Conservation (phyloP, 148 eudicot species). For the Fagopyrum tataricum region DNA sequence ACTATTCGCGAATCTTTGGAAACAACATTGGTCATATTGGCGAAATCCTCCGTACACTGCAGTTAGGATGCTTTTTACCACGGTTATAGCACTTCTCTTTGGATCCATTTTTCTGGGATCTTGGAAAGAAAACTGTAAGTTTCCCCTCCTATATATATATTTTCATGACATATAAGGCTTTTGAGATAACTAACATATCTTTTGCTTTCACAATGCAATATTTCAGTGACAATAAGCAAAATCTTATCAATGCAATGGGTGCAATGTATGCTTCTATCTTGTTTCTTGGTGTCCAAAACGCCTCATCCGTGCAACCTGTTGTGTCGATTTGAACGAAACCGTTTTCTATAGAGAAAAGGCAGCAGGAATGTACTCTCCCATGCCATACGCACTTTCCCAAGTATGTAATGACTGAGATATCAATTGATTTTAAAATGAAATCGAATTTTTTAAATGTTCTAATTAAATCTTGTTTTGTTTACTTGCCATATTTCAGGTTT, state of each 20-base stretch:
- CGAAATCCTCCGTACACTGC: slow-evolving; percentile 5
- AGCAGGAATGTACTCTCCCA: slow-evolving; percentile 14
- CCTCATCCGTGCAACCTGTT: slow-evolving; percentile 11
- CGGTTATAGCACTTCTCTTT: not conserved
- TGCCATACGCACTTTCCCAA: slow-evolving; percentile 13
- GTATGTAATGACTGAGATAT: not conserved
- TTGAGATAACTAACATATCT: not conserved
- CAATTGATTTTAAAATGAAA: not conserved
- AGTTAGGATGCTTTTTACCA: slow-evolving; percentile 2
- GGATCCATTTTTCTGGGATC: slow-evolving; percentile 15
- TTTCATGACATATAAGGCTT: not conserved
- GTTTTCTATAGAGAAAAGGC: slow-evolving; percentile 19
- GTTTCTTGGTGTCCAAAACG: slow-evolving; percentile 16
- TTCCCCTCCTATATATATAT: not conserved
- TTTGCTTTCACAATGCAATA: not conserved
- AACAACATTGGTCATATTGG: slow-evolving; percentile 15
- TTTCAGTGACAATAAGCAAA: not conserved
- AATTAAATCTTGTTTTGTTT: not conserved
- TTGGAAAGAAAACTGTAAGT: slow-evolving; percentile 16
- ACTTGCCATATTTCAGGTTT: slow-evolving; percentile 14
- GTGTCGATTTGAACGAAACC: slow-evolving; percentile 13
- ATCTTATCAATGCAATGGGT: slow-evolving; percentile 16
- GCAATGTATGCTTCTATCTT: slow-evolving; percentile 12
- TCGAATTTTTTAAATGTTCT: not conserved
- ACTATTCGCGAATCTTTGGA: not conserved